A percentile compares a stretch with the other conserved stretches of the same genome.
These are phyloP conservation scores for Vanilla planifolia DNA, from an alignment of 106 monocot species.

Conservation along the genomic window DNA sequence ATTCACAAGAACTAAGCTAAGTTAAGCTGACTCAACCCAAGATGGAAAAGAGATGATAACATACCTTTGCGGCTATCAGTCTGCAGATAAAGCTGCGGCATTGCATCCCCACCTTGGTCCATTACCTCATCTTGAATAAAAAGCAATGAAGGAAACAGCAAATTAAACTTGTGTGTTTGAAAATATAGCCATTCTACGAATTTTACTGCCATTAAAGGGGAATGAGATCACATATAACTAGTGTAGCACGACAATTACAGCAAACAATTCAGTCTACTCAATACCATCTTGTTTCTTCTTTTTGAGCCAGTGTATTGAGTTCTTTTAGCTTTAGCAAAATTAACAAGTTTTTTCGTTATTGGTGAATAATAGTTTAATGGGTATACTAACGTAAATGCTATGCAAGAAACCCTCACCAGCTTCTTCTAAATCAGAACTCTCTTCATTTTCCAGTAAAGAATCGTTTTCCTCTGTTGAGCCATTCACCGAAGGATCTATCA, in stretches of 20 bases:
- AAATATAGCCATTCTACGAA: background rate
- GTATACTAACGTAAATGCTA: too few relatives aligned
- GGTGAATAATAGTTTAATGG: too few relatives aligned
- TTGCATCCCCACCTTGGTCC: conserved; percentile 19
- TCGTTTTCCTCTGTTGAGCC: conserved; percentile 43
- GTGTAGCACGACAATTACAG: background rate
- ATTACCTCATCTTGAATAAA: conserved; percentile 20
- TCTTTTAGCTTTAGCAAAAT: too few relatives aligned
- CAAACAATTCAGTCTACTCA: too few relatives aligned
- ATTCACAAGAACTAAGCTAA: background rate
- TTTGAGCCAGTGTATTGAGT: too few relatives aligned
- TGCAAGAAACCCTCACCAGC: too few relatives aligned
- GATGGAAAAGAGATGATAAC: background rate
- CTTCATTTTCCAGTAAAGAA: conserved; percentile 40
- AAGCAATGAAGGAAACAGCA: background rate
- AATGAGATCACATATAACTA: background rate
- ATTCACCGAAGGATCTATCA: conserved; percentile 69
- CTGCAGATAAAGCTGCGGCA: conserved; percentile 54
- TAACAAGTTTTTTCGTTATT: too few relatives aligned
- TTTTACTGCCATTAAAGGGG: background rate
- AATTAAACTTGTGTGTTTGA: background rate
- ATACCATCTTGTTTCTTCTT: too few relatives aligned
- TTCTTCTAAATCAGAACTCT: conserved; percentile 61
- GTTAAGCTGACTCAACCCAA: background rate
- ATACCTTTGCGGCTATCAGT: conserved; percentile 65